Evolutionary conservation across 441 rosid species (phyloP), one percentile per base, ranked within the genome.

Genomic region (Raphanus hybrid): DNA sequence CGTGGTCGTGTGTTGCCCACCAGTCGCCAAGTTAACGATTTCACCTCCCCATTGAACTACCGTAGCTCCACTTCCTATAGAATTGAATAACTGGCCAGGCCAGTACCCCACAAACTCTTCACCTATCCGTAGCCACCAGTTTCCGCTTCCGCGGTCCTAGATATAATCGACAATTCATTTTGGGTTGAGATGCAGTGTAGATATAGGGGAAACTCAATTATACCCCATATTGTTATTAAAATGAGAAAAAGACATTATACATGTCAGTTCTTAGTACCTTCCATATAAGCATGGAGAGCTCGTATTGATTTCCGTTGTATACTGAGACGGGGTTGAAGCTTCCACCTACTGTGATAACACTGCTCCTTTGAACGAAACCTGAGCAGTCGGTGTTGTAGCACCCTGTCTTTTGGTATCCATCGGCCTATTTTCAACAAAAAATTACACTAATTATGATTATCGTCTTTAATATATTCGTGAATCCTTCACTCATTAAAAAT

Each of bases 31-130:
- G 81, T 85, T 87, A 10, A 82, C 80, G 2, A 85, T 80, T 69
- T 87, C 90, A 15, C 88, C 87, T 20, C 90, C 88, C 88, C 88
- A 87, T 54, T 82, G 77, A 15, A 84, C 71, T 81, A 18, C 58
- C 0, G 79, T 57, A 10, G 87, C 88, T 35, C 80, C 78, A 48
- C 79, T 69, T 1, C 79, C 70, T 29, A 87, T 62, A 75, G 86
- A 74, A 16, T 72, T 65, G 52, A 87, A 80, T 12, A 87, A 74
- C 35, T 72, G 50, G 8, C 61, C 80, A 39, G 90, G 88, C 90
- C 90, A 87, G 45, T 87, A 87, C 1, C 90, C 90, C 0, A 87
- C 67, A 11, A 80, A 69, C 6, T 68, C 80, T 6, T 74, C 80
- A 29, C 81, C 81, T 8, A 79, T 70, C 68, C 29, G 81, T 78